phyloP scores from a whole-genome alignment of 192 early-diverging fungal species.

The Coemansia reversa region DNA sequence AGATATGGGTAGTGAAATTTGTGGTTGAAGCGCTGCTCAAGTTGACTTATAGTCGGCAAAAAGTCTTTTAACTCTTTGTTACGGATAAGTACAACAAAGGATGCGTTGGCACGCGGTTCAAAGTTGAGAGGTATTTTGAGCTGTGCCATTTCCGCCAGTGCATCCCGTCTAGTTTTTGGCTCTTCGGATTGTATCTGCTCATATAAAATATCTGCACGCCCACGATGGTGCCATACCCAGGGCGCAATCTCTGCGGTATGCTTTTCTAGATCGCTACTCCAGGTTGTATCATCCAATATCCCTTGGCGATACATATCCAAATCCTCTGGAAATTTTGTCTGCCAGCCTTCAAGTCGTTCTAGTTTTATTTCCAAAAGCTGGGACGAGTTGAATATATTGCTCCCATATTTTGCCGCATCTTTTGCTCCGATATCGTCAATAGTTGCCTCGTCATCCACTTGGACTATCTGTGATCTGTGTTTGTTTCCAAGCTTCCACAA shows the following conservation, averaged over 20 bases:
- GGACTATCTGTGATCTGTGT: neutral
- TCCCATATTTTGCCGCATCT: neutral
- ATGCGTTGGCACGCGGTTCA: constrained; percentile 19
- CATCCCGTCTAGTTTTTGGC: neutral
- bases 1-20: constrained; percentile 69
- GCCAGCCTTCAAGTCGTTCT: constrained; percentile 39
- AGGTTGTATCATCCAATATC: constrained; percentile 11
- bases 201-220: constrained; percentile 22
- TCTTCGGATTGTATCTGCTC: constrained; percentile 2
- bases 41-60: constrained; percentile 51
- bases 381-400: neutral
- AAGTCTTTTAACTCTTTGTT: constrained; percentile 58
- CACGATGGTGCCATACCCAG: constrained; percentile 55
- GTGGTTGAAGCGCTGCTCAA: constrained; percentile 68
- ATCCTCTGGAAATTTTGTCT: constrained; percentile 32
- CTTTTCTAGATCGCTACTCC: constrained; percentile 18
- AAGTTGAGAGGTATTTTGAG: constrained; percentile 16
- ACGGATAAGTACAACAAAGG: constrained; percentile 59
- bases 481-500: constrained; percentile 9
- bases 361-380: constrained; percentile 5
- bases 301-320: constrained; percentile 26
- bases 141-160: constrained; percentile 16
- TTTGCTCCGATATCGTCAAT: neutral
- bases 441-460: neutral
- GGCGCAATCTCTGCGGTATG: constrained; percentile 51